Evolutionary conservation across 371 early-diverging fungal genomes (phyloP).

Genomic region (Dinochytrium kinnereticum): DNA sequence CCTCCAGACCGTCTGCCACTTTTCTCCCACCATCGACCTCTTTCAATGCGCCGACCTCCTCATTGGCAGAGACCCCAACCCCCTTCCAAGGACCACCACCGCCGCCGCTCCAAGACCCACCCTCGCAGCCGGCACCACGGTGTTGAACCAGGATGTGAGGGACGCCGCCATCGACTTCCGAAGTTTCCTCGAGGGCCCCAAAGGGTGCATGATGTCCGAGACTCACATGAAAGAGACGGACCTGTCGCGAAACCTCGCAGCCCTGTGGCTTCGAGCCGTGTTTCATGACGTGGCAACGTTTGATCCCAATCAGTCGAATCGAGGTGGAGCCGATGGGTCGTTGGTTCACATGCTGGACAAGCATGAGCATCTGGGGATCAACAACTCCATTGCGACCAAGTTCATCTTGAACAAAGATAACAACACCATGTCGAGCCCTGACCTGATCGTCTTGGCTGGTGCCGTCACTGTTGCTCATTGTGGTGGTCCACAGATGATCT

Average conservation of each 20-base stretch:
- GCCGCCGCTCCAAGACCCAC: neutral
- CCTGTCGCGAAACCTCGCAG: slow-evolving; percentile 44
- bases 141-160: neutral
- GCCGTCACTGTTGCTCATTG: slow-evolving; percentile 39
- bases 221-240: slow-evolving; percentile 7
- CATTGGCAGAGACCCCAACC: neutral
- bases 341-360: slow-evolving; percentile 15
- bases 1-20: slow-evolving; percentile 30
- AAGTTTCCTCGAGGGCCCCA: neutral
- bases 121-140: neutral
- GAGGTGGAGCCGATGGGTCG: slow-evolving; percentile 38
- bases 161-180: neutral
- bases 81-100: neutral
- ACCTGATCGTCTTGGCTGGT: slow-evolving; percentile 41
- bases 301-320: slow-evolving; percentile 10
- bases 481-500: slow-evolving; percentile 42
- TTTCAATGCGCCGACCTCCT: slow-evolving; percentile 32
- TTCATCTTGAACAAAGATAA: slow-evolving; percentile 16
- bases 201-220: neutral
- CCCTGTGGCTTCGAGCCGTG: slow-evolving; percentile 46
- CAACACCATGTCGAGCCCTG: slow-evolving; percentile 1
- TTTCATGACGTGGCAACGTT: slow-evolving; percentile 47
- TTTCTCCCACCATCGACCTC: slow-evolving; percentile 19
- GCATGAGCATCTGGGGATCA: slow-evolving; percentile 33
- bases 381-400: slow-evolving; percentile 20